Conservation (phyloP, 2,329 filamentous ascomycete species). For the Rhinocladiella similis region DNA sequence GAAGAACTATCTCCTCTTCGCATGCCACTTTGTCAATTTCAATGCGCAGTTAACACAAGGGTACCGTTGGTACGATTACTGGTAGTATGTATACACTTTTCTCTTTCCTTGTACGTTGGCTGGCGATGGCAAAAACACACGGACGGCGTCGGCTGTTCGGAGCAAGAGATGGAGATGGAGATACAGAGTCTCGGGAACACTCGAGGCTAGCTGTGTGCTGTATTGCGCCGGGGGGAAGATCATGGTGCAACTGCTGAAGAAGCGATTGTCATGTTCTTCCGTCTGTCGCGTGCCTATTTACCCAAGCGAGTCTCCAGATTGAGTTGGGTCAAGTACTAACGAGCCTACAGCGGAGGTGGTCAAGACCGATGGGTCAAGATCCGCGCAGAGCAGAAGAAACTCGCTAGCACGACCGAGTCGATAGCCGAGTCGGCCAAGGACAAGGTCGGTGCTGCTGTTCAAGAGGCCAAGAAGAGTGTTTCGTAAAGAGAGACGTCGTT, state of each 20-base stretch:
- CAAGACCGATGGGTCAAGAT: conserved; percentile 23
- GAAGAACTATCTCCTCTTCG: conserved; percentile 68
- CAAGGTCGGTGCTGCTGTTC: conserved; percentile 18
- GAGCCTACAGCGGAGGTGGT: conserved; percentile 12
- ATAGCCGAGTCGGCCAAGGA: conserved; percentile 23
- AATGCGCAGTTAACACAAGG: conserved; percentile 60
- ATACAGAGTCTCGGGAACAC: no score
- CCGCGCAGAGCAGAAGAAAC: conserved; percentile 20
- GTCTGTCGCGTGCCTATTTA: background rate
- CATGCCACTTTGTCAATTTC: conserved; percentile 67
- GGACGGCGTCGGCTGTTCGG: no score
- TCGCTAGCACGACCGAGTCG: conserved; percentile 11
- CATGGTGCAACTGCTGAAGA: no score
- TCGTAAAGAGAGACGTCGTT: conserved; percentile 8
- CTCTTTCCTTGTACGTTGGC: background rate
- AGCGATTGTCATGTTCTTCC: no score
- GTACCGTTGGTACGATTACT: conserved; percentile 63
- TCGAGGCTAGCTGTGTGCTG: no score
- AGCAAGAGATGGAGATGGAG: no score
- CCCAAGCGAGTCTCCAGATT: no score
- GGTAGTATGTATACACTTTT: conserved; percentile 42
- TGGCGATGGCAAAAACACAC: background rate
- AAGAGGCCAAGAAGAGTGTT: conserved; percentile 29
- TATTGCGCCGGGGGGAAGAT: no score
- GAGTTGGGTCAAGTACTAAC: no score